phyloP scores from a whole-genome alignment of 2,329 filamentous ascomycete species.

The Exophiala alcalophila region DNA sequence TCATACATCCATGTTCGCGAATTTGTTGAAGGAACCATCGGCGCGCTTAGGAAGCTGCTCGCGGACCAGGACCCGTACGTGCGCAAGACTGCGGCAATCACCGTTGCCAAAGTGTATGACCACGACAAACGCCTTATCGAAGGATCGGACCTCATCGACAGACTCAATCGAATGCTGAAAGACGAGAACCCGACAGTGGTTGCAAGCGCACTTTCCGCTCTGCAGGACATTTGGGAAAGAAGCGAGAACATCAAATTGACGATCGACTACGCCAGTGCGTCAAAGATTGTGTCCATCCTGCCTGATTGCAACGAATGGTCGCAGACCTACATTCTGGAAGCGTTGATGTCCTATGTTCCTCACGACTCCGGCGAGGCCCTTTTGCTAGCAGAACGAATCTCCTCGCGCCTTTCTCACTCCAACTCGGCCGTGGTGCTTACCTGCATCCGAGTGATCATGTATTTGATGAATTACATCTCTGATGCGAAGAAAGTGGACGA shows the following conservation, averaged over 20 bases:
- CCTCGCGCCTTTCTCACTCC: constrained; percentile 92
- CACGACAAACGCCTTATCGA: constrained; percentile 91
- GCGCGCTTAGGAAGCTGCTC: constrained; percentile 77
- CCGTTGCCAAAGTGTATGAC: constrained; percentile 95
- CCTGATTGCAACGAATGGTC: constrained; percentile 97
- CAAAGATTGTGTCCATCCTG: constrained; percentile 94
- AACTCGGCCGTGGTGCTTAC: constrained; percentile 96
- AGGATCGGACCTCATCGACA: constrained; percentile 84
- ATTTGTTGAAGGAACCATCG: constrained; percentile 87
- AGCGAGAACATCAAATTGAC: constrained; percentile 97
- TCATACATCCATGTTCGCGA: constrained; percentile 96
- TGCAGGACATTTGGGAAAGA: constrained; percentile 98
- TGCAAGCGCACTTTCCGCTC: constrained; percentile 80
- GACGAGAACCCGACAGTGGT: constrained; percentile 98
- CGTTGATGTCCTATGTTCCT: constrained; percentile 95
- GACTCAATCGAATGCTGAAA: constrained; percentile 80
- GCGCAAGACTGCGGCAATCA: constrained; percentile 93
- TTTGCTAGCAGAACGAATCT: constrained; percentile 86
- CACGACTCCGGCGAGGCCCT: constrained; percentile 85
- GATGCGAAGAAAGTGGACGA: constrained; percentile 84
- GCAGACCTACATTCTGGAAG: constrained; percentile 96
- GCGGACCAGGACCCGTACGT: constrained; percentile 91
- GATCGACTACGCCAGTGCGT: constrained; percentile 95
- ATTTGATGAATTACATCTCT: constrained; percentile 97
- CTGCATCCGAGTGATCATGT: constrained; percentile 92